phyloP scores from a whole-genome alignment of 2,329 filamentous ascomycete species.

The Cordyceps militaris region DNA sequence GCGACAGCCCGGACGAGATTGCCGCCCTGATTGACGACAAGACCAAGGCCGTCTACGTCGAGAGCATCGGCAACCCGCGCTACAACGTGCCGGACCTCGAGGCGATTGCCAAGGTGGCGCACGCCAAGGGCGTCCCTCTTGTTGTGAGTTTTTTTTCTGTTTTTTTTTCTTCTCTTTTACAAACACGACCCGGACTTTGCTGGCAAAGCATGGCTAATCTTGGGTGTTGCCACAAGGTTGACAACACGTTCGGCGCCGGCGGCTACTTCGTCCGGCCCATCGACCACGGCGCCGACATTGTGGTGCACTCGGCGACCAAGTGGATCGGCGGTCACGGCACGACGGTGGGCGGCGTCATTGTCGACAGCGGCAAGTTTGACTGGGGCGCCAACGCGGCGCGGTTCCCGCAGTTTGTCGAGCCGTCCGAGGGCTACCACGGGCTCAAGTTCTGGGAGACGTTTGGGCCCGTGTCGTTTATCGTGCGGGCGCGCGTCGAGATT shows the following conservation, averaged over 20 bases:
- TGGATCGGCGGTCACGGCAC: constrained; percentile 97
- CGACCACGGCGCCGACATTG: constrained; percentile 85
- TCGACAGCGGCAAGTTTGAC: constrained; percentile 89
- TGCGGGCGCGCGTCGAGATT: constrained; percentile 82
- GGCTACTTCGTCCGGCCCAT: constrained; percentile 85
- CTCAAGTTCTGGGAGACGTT: constrained; percentile 94
- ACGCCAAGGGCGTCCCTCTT: constrained; percentile 57
- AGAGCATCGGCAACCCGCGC: constrained; percentile 87
- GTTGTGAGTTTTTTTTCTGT: constrained; percentile 49
- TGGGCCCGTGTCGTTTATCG: constrained; percentile 72
- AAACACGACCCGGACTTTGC: no score
- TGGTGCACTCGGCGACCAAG: constrained; percentile 91
- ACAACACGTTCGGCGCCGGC: constrained; percentile 93
- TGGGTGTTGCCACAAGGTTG: no score
- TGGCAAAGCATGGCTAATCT: no score
- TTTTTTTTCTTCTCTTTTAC: no score
- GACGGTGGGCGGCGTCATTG: constrained; percentile 77
- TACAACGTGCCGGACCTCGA: constrained; percentile 93
- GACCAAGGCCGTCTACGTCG: constrained; percentile 87
- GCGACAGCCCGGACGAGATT: constrained; percentile 73
- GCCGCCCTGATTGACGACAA: constrained; percentile 79
- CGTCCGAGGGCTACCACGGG: constrained; percentile 82
- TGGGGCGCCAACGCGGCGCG: constrained; percentile 78
- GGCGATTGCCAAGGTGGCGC: constrained; percentile 74
- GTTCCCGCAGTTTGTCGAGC: constrained; percentile 91